phyloP scores from a whole-genome alignment of 2,329 filamentous ascomycete species.

The Arthrobotrys pseudoclavata region DNA sequence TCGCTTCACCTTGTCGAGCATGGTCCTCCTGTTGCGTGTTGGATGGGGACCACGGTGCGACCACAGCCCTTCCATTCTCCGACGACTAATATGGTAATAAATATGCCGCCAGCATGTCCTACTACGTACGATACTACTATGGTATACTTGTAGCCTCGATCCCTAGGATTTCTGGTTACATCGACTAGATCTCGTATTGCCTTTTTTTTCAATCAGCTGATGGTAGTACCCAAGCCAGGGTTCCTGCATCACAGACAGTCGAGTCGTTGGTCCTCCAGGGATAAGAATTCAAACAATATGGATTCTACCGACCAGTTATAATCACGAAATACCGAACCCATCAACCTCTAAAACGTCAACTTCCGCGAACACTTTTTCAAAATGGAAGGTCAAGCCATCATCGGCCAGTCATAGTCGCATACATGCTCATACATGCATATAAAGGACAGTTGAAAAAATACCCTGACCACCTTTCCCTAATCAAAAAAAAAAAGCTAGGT shows the following conservation, averaged over 20 bases:
- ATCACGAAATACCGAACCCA: not conserved
- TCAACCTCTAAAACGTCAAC: not conserved
- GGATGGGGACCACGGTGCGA: slow-evolving; percentile 7
- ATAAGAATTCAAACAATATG: not conserved
- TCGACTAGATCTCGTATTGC: slow-evolving; percentile 1
- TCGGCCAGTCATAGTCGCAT: not conserved
- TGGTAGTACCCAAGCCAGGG: slow-evolving; percentile 12
- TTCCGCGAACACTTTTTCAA: not conserved
- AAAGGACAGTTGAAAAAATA: not conserved
- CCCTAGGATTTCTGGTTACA: not conserved
- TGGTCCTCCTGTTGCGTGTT: not conserved
- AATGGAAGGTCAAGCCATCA: not conserved
- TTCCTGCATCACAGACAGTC: slow-evolving; percentile 15
- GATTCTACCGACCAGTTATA: not conserved
- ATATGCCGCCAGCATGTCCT: too few relatives aligned
- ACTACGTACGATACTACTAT: too few relatives aligned
- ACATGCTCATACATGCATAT: not conserved
- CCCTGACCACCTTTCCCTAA: too few relatives aligned
- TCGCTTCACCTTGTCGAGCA: not conserved
- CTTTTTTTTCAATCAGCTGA: slow-evolving; percentile 16
- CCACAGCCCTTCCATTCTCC: not conserved
- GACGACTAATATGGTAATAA: not conserved
- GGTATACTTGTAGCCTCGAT: too few relatives aligned
- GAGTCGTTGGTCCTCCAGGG: not conserved
- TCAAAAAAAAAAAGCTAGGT: not conserved